Evolutionary conservation across 495 filamentous ascomycete genomes (phyloP), one percentile per base, ranked within the genome.

Genomic region (Jackrogersella multiformis): DNA sequence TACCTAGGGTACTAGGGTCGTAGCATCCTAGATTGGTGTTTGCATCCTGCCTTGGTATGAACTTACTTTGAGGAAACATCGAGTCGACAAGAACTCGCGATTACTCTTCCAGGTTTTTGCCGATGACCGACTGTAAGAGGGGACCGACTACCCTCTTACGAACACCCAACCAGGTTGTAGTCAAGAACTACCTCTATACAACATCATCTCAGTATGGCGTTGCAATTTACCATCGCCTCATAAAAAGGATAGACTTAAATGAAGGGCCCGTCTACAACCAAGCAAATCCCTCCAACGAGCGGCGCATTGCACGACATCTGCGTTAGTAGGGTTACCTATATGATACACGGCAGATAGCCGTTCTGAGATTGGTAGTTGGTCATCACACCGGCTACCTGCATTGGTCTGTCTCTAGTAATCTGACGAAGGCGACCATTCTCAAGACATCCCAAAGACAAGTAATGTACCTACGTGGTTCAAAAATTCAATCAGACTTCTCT

Each of bases 341-440:
- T 49, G 51, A 59, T 64, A 52, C 64, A 57, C 56, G 20, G 48
- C 26, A 60, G 30, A 20, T 54, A 48, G 46, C 32, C 51, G 20
- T 53, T 61, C 52, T 70, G 61, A 70, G 32, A 66, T 52, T 34
- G 35, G n/a, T n/a, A n/a, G 24, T 32, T 52, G 32, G 38, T 64
- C 51, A 46, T 54, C 53, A 21, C 23, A 12, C 5, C 67, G 67
- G 67, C 45, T 70, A 46, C 56, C 15, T 66, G 62, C 67, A 70
- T 61, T 23, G 48, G 28, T 30, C 38, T 53, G 21, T 58, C 51
- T 49, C 16, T 49, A 34, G n/a, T n/a, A 51, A 58, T 41, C 58
- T 55, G 42, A 51, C 23, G 16, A 13, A 20, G 15, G 34, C 2
- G 16, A 12, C n/a, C 21, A 55, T 42, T 32, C 16, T 45, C 32